Evolutionary conservation across 2,329 filamentous ascomycete species (phyloP).

Genomic region (Lachnellula willkommii): DNA sequence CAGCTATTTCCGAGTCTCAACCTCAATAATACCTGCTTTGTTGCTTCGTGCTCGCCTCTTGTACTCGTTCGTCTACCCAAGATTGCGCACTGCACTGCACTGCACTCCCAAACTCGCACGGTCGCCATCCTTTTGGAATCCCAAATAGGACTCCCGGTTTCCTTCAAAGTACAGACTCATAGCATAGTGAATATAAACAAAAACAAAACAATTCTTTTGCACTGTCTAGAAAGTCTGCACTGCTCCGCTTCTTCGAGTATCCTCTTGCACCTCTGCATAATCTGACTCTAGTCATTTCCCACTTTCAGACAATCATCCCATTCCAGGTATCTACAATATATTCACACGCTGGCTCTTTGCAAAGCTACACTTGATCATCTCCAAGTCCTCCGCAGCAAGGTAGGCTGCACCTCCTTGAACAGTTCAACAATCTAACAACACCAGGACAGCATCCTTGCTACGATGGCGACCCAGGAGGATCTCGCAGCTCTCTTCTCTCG

Average conservation of each 20-base stretch:
- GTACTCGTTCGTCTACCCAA: background rate
- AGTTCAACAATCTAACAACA: slow-evolving; percentile 18
- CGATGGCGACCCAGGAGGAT: slow-evolving; percentile 65
- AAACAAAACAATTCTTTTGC: slow-evolving; percentile 32
- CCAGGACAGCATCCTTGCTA: slow-evolving; percentile 29
- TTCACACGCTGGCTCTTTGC: slow-evolving; percentile 22
- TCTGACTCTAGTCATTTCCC: slow-evolving; percentile 28
- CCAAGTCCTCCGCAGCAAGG: slow-evolving; percentile 27
- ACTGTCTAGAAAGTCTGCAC: slow-evolving; percentile 31
- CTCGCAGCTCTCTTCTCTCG: slow-evolving; percentile 73
- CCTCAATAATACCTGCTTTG: background rate
- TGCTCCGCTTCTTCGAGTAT: slow-evolving; percentile 28
- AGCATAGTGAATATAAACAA: slow-evolving; percentile 48
- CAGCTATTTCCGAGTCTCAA: background rate
- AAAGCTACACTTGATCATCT: slow-evolving; percentile 20
- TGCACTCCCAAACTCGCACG: slow-evolving; percentile 5
- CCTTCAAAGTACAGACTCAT: slow-evolving; percentile 34
- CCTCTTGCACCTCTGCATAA: slow-evolving; percentile 20
- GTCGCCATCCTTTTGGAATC: slow-evolving; percentile 5
- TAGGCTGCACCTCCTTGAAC: slow-evolving; percentile 22
- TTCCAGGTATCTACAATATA: slow-evolving; percentile 5
- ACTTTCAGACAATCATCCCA: slow-evolving; percentile 12
- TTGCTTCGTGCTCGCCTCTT: background rate
- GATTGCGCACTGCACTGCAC: background rate
- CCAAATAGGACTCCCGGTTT: slow-evolving; percentile 15